Evolutionary conservation across 2,329 filamentous ascomycete species (phyloP), one percentile per base, ranked within the genome.

Genomic region (Aspergillus sp.): DNA sequence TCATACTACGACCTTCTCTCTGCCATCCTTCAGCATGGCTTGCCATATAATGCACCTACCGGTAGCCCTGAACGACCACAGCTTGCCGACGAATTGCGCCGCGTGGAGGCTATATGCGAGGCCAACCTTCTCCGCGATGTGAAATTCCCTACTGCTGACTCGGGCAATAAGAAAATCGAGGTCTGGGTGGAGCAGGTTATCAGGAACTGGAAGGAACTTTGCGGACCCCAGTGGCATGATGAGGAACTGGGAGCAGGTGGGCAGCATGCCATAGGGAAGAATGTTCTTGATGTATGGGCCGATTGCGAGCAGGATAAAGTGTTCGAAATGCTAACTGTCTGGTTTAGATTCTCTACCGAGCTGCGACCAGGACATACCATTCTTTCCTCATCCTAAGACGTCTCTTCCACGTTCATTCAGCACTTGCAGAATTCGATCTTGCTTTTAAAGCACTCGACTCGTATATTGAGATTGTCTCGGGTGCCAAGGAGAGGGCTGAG

Each of bases 291-390:
- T 70, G 83, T 85, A 75, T 69, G 79, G 72, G 49, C 52, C 48
- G 9, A 45, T 19, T 23, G 25, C 22, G 9, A 19, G 15, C 43
- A 28, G 7, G 13, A 34, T 25, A 8, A n/a, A n/a, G 25, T 13
- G 17, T 13, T 8, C 13, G 31, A 38, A 28, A 19, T 22, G 54
- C 66, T 73, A 52, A 73, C 55, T 54, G n/a, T 45, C 62, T 34
- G 56, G 48, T 17, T 43, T 59, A 95, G 76, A 91, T 93, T 30
- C 83, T 99, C 7, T 99, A 98, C 76, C 90, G 90, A 45, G 92
- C 93, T 23, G 92, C 94, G 7, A 92, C 91, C 9, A 97, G 95
- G 76, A 97, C 93, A 0, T 99, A 95, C 72, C 95, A 99, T 77
- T 99, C 95, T 1, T 96, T 94, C 1, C 82, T 92, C 9, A 91